Percentiles rank a stretch among this genome's conserved stretches.
Conservation (phyloP, 2,329 filamentous ascomycete species). For the Penicillium hordei region DNA sequence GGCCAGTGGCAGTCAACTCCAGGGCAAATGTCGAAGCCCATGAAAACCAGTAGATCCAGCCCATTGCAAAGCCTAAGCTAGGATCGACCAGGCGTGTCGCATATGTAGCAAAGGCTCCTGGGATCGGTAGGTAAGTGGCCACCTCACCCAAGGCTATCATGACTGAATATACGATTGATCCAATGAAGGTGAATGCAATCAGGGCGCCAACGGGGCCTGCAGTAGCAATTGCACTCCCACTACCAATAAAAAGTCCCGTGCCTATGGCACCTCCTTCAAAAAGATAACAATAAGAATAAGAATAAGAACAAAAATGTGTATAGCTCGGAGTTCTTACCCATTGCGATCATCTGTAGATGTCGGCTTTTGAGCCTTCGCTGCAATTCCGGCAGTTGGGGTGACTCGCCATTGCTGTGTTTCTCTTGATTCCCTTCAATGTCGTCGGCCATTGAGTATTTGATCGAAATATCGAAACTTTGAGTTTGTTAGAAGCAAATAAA, state of each 20-base stretch:
- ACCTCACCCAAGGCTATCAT: slow-evolving; percentile 10
- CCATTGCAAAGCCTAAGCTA: slow-evolving; percentile 9
- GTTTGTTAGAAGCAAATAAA: neutral
- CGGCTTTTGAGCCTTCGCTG: slow-evolving; percentile 8
- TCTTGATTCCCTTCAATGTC: slow-evolving; percentile 1
- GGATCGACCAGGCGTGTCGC: slow-evolving; percentile 7
- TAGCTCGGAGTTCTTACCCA: neutral
- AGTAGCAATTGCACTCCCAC: slow-evolving; percentile 5
- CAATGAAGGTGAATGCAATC: slow-evolving; percentile 7
- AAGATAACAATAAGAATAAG: neutral
- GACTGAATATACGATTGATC: slow-evolving; percentile 10
- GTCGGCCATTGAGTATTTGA: neutral
- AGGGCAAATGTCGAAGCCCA: slow-evolving; percentile 47
- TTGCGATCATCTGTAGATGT: slow-evolving; percentile 13
- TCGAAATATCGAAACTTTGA: neutral
- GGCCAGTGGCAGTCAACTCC: slow-evolving; percentile 6
- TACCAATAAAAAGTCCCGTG: slow-evolving; percentile 8
- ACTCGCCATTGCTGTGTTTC: slow-evolving; percentile 3
- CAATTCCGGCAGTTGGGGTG: slow-evolving; percentile 1
- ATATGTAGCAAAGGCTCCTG: slow-evolving; percentile 9
- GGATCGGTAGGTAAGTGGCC: slow-evolving; percentile 7
- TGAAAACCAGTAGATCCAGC: slow-evolving; percentile 62
- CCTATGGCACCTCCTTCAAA: slow-evolving; percentile 7
- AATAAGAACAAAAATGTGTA: neutral
- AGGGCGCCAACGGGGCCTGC: slow-evolving; percentile 5